These are phyloP conservation scores for Harringtonia lauricola DNA, from an alignment of 2,329 filamentous ascomycete species.

Conservation along the genomic window DNA sequence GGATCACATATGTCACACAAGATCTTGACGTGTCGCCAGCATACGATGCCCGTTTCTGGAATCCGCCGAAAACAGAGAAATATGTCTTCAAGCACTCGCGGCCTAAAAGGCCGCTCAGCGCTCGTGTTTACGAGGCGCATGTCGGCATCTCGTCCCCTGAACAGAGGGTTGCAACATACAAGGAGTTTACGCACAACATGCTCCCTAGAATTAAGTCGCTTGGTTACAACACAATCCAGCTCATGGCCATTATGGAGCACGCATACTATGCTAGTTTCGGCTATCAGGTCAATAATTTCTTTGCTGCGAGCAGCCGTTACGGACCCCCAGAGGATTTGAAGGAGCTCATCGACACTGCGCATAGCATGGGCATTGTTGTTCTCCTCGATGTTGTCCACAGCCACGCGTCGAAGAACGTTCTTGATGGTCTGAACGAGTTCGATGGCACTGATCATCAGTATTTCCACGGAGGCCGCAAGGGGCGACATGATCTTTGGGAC, in stretches of 20 bases:
- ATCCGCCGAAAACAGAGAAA: constrained; percentile 63
- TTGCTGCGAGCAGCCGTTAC: constrained; percentile 91
- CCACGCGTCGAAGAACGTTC: constrained; percentile 93
- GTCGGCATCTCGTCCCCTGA: constrained; percentile 94
- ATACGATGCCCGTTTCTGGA: constrained; percentile 96
- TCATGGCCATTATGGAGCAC: constrained; percentile 99
- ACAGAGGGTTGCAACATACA: constrained; percentile 81
- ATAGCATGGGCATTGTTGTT: constrained; percentile 81
- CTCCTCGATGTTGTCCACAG: constrained; percentile 95
- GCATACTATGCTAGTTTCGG: constrained; percentile 99
- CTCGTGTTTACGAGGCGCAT: constrained; percentile 97
- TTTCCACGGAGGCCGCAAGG: constrained; percentile 80
- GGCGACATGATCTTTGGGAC: constrained; percentile 89
- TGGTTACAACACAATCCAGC: constrained; percentile 94
- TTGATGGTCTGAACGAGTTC: constrained; percentile 92
- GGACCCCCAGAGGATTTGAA: constrained; percentile 90
- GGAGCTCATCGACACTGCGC: constrained; percentile 90
- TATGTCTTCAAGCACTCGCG: constrained; percentile 78
- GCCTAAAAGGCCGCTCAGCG: constrained; percentile 73
- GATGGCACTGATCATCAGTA: constrained; percentile 92
- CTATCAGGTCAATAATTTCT: constrained; percentile 98
- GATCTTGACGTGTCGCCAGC: constrained; percentile 80
- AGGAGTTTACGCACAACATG: constrained; percentile 91
- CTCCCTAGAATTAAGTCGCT: constrained; percentile 80
- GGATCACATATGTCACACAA: constrained; percentile 97